Evolutionary conservation across 495 filamentous ascomycete genomes (phyloP).

Genomic region (Pseudevernia furfuracea): DNA sequence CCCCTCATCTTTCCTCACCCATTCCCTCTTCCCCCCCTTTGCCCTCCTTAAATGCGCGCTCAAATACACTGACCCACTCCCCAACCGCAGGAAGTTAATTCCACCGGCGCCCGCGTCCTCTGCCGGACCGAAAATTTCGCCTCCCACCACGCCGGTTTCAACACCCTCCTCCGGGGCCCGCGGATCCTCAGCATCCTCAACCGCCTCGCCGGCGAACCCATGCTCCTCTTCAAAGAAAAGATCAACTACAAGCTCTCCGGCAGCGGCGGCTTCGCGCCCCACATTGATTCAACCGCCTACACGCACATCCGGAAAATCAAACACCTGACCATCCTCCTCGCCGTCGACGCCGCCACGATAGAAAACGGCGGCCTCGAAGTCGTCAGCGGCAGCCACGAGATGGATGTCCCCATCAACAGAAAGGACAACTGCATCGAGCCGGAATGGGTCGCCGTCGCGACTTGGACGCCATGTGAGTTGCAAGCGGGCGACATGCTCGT

Average conservation of each 20-base stretch:
- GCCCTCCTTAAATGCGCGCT: too few relatives aligned
- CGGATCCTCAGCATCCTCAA: neutral
- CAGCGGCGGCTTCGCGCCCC: slow-evolving; percentile 6
- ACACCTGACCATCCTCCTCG: slow-evolving; percentile 5
- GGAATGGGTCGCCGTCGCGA: neutral
- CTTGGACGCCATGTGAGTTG: slow-evolving; percentile 1
- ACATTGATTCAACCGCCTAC: slow-evolving; percentile 10
- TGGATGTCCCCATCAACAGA: neutral
- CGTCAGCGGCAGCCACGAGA: neutral
- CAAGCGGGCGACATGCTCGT: slow-evolving; percentile 2
- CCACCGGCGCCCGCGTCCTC: slow-evolving; percentile 3
- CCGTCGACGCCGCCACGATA: neutral
- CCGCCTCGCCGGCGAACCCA: neutral
- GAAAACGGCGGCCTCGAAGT: neutral
- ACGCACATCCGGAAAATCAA: slow-evolving; percentile 7
- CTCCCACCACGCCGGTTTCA: neutral
- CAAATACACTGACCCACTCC: too few relatives aligned
- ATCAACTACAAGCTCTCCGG: slow-evolving; percentile 8
- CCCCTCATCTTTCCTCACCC: neutral
- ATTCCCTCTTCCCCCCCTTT: too few relatives aligned
- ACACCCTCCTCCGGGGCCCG: slow-evolving; percentile 2
- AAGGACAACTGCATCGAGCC: slow-evolving; percentile 1
- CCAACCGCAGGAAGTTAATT: slow-evolving; percentile 1
- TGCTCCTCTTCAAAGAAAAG: slow-evolving; percentile 10
- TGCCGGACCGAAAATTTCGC: slow-evolving; percentile 8